Evolutionary conservation across 2,329 filamentous ascomycete species (phyloP).

Genomic region (Rutstroemia sp.): DNA sequence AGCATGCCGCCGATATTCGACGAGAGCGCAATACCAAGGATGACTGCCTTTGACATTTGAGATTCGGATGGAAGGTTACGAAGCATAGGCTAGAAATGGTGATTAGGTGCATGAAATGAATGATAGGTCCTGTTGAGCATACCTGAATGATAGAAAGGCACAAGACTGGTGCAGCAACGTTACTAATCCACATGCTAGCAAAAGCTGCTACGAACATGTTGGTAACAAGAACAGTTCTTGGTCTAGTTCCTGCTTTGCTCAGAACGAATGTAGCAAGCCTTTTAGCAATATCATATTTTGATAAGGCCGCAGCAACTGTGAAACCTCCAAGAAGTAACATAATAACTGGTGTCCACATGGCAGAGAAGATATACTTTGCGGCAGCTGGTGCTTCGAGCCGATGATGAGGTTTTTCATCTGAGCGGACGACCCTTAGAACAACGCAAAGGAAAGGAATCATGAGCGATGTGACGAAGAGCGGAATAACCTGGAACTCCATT

Average conservation of each 20-base stretch:
- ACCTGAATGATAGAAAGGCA: conserved; percentile 97
- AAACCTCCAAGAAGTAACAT: conserved; percentile 97
- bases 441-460: conserved; percentile 92
- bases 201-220: conserved; percentile 99
- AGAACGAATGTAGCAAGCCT: conserved; percentile 93
- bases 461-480: conserved; percentile 91
- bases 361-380: conserved; percentile 76
- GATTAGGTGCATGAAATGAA: neutral
- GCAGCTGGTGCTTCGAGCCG: conserved; percentile 75
- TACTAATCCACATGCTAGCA: conserved; percentile 98
- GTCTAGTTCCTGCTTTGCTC: conserved; percentile 90
- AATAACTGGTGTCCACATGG: conserved; percentile 99
- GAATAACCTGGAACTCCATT: conserved; percentile 62
- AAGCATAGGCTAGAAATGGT: conserved; percentile 63
- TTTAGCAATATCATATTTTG: conserved; percentile 97
- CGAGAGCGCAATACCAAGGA: conserved; percentile 88
- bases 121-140: conserved; percentile 21
- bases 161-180: conserved; percentile 91
- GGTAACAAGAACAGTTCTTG: conserved; percentile 82
- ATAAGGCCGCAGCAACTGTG: conserved; percentile 87
- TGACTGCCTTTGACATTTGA: conserved; percentile 88
- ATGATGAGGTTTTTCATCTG: conserved; percentile 60
- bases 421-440: conserved; percentile 73
- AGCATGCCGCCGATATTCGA: conserved; percentile 96
- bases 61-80: conserved; percentile 87